Evolutionary conservation across 139 green algal species (phyloP).

Genomic region (Chlorella ohadii): DNA sequence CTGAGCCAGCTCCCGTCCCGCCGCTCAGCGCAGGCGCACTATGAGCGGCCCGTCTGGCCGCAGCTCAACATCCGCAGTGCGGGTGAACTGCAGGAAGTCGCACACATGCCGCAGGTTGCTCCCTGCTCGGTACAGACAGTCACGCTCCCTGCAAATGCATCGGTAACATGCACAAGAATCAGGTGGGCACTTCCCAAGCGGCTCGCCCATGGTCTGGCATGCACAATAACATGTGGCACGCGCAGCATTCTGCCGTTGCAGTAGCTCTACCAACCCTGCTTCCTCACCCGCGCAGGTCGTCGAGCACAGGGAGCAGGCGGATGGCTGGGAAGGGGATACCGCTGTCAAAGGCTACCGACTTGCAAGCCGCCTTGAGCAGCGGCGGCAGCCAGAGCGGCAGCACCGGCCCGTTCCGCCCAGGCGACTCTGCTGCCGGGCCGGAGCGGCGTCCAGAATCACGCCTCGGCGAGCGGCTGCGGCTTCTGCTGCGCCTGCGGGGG

Average conservation of each 20-base stretch:
- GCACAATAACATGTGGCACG: background rate
- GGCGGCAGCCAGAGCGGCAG: slow-evolving; percentile 4
- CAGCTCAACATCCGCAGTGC: background rate
- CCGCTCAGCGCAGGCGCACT: background rate
- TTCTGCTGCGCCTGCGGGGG: background rate
- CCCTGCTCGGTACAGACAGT: background rate
- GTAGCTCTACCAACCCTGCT: background rate
- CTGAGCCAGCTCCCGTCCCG: too few relatives aligned
- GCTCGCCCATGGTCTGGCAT: too few relatives aligned
- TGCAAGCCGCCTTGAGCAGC: background rate
- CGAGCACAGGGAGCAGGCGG: background rate
- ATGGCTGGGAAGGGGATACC: background rate
- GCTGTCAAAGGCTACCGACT: background rate
- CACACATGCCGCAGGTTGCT: slow-evolving; percentile 2
- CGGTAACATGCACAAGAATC: background rate
- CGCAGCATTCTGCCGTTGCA: background rate
- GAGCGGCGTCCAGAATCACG: background rate
- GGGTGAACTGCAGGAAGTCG: background rate
- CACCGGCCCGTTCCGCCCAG: background rate
- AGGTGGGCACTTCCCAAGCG: too few relatives aligned
- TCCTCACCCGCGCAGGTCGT: background rate
- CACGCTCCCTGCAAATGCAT: background rate
- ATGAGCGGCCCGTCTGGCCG: background rate
- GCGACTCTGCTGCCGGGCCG: background rate
- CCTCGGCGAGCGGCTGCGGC: background rate